Evolutionary conservation across 805 yeast species (phyloP).

Genomic region (Metschnikowia reukaufii): DNA sequence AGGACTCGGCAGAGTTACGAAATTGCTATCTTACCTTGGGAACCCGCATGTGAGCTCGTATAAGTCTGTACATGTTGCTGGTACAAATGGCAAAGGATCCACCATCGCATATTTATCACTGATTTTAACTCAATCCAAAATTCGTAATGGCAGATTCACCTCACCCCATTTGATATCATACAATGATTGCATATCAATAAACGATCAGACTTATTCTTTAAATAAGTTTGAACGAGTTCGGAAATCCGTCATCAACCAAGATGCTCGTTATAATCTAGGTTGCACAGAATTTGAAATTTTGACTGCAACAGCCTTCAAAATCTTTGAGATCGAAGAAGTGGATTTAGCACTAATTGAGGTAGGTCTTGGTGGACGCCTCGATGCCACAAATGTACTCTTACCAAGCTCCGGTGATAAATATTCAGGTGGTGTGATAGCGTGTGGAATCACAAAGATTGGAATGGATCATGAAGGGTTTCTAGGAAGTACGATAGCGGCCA

Average conservation of each 20-base stretch:
- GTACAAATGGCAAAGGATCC: conserved; percentile 97
- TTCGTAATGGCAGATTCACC: conserved; percentile 75
- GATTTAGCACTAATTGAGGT: conserved; percentile 87
- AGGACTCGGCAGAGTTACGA: conserved; percentile 35
- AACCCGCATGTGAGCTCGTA: conserved; percentile 62
- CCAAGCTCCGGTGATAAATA: not conserved
- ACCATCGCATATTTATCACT: conserved; percentile 80
- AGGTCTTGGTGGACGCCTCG: conserved; percentile 88
- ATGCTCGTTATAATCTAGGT: conserved; percentile 44
- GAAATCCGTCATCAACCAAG: conserved; percentile 39
- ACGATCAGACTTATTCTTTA: conserved; percentile 54
- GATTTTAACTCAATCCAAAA: conserved; percentile 48
- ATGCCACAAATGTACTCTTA: conserved; percentile 78
- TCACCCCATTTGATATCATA: conserved; percentile 80
- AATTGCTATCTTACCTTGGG: conserved; percentile 47
- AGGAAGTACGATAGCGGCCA: conserved; percentile 63
- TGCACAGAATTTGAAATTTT: conserved; percentile 89
- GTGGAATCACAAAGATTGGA: conserved; percentile 83
- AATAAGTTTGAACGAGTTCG: conserved; percentile 48
- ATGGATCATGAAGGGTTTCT: conserved; percentile 79
- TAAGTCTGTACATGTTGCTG: conserved; percentile 86
- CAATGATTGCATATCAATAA: conserved; percentile 73
- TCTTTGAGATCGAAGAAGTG: conserved; percentile 60
- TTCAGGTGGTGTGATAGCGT: conserved; percentile 48
- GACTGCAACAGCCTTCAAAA: conserved; percentile 81